Percentiles rank a stretch among this genome's conserved stretches.
Conservation (phyloP, 805 yeast genomes). For the Dipodascopsis uninucleata region DNA sequence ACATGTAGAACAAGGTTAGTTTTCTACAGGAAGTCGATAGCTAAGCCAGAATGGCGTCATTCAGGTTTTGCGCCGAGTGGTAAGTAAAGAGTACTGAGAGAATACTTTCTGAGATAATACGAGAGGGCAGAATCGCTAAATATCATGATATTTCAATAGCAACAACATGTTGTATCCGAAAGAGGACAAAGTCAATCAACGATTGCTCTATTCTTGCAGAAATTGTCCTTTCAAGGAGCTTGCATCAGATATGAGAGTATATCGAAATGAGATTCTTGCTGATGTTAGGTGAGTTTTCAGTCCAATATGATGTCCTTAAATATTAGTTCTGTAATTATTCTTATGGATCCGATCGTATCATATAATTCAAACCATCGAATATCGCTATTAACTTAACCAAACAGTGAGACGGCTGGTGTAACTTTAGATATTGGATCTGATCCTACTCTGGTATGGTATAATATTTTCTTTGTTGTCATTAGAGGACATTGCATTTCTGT, state of each 20-base stretch:
- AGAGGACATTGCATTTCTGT: too few species aligned
- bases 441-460: constrained; percentile 63
- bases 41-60: constrained; percentile 81
- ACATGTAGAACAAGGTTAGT: too few species aligned
- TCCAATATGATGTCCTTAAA: neutral
- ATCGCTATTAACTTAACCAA: neutral
- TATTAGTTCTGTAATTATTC: neutral
- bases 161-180: constrained; percentile 97
- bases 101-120: neutral
- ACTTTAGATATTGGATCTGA: constrained; percentile 93
- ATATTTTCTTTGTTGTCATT: too few species aligned
- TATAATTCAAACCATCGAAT: constrained; percentile 5
- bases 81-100: constrained; percentile 29
- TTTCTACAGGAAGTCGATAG: too few species aligned
- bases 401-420: constrained; percentile 85
- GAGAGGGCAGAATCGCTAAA: too few species aligned
- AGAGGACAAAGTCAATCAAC: constrained; percentile 77
- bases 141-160: constrained; percentile 27
- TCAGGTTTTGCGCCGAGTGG: constrained; percentile 91
- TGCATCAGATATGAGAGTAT: constrained; percentile 82
- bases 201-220: constrained; percentile 85
- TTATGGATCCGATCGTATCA: neutral
- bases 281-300: constrained; percentile 55
- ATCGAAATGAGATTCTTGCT: constrained; percentile 87
- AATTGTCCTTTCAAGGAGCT: constrained; percentile 91